phyloP scores from a whole-genome alignment of 2,329 filamentous ascomycete species.

The Cercospora brassicicola region DNA sequence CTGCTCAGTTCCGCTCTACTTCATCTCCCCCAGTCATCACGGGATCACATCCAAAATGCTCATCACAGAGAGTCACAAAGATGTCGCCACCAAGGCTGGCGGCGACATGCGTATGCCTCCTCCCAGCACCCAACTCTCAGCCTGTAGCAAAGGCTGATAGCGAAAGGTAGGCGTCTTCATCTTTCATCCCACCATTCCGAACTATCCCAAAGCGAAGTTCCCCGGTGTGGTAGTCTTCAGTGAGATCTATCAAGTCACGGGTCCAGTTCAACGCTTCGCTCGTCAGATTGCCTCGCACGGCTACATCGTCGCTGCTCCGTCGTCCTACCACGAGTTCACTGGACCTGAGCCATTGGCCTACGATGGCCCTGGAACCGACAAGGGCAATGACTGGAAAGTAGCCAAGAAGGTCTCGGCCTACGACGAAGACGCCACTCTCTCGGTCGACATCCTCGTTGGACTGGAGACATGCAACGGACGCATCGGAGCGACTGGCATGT shows the following conservation, averaged over 20 bases:
- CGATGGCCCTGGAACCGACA: slow-evolving; percentile 82
- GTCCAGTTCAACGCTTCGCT: slow-evolving; percentile 83
- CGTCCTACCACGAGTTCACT: slow-evolving; percentile 90
- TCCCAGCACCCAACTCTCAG: slow-evolving; percentile 10
- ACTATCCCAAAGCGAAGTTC: slow-evolving; percentile 86
- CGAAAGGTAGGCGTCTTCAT: slow-evolving; percentile 71
- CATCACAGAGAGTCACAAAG: slow-evolving; percentile 59
- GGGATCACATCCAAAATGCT: slow-evolving; percentile 50
- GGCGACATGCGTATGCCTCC: slow-evolving; percentile 58
- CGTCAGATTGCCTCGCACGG: slow-evolving; percentile 89
- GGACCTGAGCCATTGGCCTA: slow-evolving; percentile 81
- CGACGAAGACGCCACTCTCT: slow-evolving; percentile 59
- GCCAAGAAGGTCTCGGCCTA: slow-evolving; percentile 78
- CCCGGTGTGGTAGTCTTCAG: slow-evolving; percentile 86
- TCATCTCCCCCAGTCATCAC: neutral
- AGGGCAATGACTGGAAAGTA: slow-evolving; percentile 83
- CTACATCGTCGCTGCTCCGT: slow-evolving; percentile 88
- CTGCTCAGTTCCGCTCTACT: neutral
- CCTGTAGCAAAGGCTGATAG: slow-evolving; percentile 30
- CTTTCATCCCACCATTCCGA: slow-evolving; percentile 80
- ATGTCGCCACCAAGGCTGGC: slow-evolving; percentile 60
- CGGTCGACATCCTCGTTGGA: slow-evolving; percentile 44
- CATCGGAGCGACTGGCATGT: slow-evolving; percentile 73
- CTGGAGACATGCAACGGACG: slow-evolving; percentile 54
- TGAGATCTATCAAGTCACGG: slow-evolving; percentile 90